Evolutionary conservation across 2,329 filamentous ascomycete genomes (phyloP), one percentile per base, ranked within the genome.

Genomic region (Cladosporium cucumerinum): DNA sequence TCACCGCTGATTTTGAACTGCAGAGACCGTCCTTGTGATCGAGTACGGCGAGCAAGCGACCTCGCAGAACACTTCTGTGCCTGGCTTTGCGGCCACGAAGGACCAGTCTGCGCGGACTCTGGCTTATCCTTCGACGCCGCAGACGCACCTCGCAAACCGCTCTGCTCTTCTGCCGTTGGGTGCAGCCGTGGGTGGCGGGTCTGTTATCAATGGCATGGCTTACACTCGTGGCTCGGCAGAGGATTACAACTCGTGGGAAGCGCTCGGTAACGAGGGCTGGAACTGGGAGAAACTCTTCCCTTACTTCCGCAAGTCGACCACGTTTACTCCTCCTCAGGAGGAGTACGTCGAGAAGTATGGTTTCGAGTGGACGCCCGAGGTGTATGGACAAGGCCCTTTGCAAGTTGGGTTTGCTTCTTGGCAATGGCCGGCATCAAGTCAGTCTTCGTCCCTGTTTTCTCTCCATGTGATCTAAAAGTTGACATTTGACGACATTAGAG

Each of bases 241-340:
- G 4, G 59, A 61, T 3, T 61, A 61, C 30, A 48, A 61, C 30
- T 36, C 30, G n/a, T 80, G 77, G 78, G 74, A 68, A 5, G 66
- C 67, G 7, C 49, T 75, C 5, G 73, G 73, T 12, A 73, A 73
- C 43, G 34, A 57, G 1, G 71, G 69, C n/a, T 86, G 83, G 76
- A 78, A 76, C 65, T 76, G 75, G 71, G 71, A 73, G 5, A 70
- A 58, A 18, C 49, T 78, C 18, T 70, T 74, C 39, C 66, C 71
- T 2, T 74, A 74, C 11, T 77, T 78, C 72, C 66, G 74, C 30
- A 78, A 70, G 69, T 72, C 73, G 48, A 73, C 76, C 32, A 52
- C 46, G 2, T 52, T 61, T 14, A 43, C 59, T n/a, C 59, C 59
- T 39, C 48, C 59, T 5, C 43, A 49, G 23, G 46, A 61, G 14